Evolutionary conservation across 495 filamentous ascomycete genomes (phyloP).

Genomic region (Friedmanniomyces simplex): DNA sequence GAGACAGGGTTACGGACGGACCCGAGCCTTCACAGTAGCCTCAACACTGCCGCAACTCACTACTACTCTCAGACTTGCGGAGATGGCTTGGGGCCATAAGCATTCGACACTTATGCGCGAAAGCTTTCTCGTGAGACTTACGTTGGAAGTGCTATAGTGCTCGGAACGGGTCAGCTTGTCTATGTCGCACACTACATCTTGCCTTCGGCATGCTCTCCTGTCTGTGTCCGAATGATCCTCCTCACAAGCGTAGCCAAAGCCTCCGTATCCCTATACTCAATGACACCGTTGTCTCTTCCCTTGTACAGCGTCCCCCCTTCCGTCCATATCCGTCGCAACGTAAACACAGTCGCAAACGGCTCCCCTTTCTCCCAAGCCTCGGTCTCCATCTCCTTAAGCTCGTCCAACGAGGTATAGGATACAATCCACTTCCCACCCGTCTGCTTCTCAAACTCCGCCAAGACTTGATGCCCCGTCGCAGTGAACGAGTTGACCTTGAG

Average conservation of each 20-base stretch:
- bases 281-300: constrained; percentile 50
- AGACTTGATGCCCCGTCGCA: constrained; percentile 48
- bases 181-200: neutral
- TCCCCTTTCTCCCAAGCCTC: constrained; percentile 44
- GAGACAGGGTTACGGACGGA: too few species aligned
- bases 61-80: too few species aligned
- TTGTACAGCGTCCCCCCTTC: constrained; percentile 60
- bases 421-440: constrained; percentile 46
- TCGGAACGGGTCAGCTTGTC: neutral
- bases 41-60: too few species aligned
- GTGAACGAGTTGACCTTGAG: constrained; percentile 62
- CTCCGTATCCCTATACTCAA: constrained; percentile 25
- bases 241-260: neutral
- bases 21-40: too few species aligned
- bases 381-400: constrained; percentile 42
- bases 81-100: too few species aligned
- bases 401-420: constrained; percentile 40
- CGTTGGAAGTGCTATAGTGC: too few species aligned
- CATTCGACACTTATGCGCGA: too few species aligned
- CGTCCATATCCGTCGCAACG: constrained; percentile 57
- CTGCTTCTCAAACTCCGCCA: constrained; percentile 56
- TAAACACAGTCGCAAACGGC: constrained; percentile 43
- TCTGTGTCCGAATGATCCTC: neutral
- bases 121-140: too few species aligned
- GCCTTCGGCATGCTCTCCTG: neutral